Conservation (phyloP, 306 rosid species). For the Sicyos edulis region DNA sequence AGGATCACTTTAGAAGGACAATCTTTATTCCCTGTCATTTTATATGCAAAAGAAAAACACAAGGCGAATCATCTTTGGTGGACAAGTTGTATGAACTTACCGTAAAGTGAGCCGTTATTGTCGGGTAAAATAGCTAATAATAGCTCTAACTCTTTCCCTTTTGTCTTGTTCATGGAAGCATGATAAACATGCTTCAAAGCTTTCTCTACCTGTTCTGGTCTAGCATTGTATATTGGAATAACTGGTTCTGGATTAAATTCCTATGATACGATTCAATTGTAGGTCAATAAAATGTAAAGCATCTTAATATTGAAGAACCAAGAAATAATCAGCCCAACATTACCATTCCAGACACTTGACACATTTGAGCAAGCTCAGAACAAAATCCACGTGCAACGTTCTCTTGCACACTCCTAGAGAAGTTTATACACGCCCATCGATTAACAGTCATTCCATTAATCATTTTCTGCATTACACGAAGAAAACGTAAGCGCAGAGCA, state of each 20-base stretch:
- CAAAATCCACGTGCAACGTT: conserved; percentile 83
- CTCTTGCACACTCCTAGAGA: conserved; percentile 86
- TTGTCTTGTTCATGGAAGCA: conserved; percentile 66
- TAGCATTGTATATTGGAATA: conserved; percentile 74
- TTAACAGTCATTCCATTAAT: conserved; percentile 92
- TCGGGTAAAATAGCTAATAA: conserved; percentile 81
- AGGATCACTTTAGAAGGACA: conserved; percentile 7
- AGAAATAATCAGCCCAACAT: conserved; percentile 15
- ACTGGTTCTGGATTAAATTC: conserved; percentile 78
- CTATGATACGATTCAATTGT: conserved; percentile 24
- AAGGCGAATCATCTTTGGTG: neutral
- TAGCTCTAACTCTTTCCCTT: conserved; percentile 85
- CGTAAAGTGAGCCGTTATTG: conserved; percentile 83
- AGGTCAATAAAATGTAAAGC: neutral
- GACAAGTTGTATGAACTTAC: conserved; percentile 29
- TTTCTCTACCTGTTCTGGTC: conserved; percentile 88
- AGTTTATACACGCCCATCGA: conserved; percentile 95
- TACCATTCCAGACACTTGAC: conserved; percentile 99
- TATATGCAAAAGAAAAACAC: conserved; percentile 6
- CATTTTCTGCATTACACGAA: conserved; percentile 64
- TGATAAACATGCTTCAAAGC: conserved; percentile 82
- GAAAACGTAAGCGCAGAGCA: conserved; percentile 7
- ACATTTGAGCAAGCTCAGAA: conserved; percentile 83
- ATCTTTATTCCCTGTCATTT: conserved; percentile 4
- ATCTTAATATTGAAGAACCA: neutral